Percentiles rank a stretch among this genome's conserved stretches.
Evolutionary conservation across 164 flowering plant genomes (phyloP).

Genomic region (Magnolia officinalis): DNA sequence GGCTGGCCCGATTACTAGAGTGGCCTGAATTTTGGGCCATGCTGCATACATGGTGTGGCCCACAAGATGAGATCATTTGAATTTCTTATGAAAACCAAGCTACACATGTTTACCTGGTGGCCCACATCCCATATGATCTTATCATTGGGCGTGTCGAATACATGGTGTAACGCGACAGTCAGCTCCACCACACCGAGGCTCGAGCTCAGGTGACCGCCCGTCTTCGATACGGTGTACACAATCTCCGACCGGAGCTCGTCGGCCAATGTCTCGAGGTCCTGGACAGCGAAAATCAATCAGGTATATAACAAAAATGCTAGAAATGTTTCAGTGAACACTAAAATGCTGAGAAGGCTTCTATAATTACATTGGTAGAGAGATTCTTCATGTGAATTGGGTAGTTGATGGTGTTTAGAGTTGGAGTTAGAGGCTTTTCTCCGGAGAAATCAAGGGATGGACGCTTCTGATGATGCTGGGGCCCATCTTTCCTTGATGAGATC

Average conservation of each 20-base stretch:
- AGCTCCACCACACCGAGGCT: constrained; percentile 49
- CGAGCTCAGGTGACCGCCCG: constrained; percentile 49
- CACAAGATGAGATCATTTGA: no score
- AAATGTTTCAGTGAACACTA: no score
- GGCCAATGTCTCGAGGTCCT: constrained; percentile 39
- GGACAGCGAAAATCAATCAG: background rate
- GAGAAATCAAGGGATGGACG: background rate
- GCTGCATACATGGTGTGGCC: no score
- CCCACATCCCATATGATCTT: constrained; percentile 30
- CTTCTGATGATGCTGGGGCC: background rate
- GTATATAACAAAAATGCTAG: no score
- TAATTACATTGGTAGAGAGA: constrained; percentile 22
- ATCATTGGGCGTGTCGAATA: constrained; percentile 44
- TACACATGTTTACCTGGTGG: constrained; percentile 25
- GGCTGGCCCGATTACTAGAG: no score
- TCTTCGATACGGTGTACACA: constrained; percentile 38
- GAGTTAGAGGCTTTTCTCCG: constrained; percentile 32
- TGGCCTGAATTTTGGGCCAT: no score
- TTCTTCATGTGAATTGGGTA: constrained; percentile 40
- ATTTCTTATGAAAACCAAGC: no score
- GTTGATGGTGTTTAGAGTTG: constrained; percentile 33
- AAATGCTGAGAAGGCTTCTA: background rate
- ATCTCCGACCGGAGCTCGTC: constrained; percentile 43
- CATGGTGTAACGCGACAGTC: constrained; percentile 51
- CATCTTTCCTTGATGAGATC: background rate